A percentile compares a stretch with the other conserved stretches of the same genome.
Evolutionary conservation across 2,329 filamentous ascomycete species (phyloP).

Genomic region (Diplodia corticola): DNA sequence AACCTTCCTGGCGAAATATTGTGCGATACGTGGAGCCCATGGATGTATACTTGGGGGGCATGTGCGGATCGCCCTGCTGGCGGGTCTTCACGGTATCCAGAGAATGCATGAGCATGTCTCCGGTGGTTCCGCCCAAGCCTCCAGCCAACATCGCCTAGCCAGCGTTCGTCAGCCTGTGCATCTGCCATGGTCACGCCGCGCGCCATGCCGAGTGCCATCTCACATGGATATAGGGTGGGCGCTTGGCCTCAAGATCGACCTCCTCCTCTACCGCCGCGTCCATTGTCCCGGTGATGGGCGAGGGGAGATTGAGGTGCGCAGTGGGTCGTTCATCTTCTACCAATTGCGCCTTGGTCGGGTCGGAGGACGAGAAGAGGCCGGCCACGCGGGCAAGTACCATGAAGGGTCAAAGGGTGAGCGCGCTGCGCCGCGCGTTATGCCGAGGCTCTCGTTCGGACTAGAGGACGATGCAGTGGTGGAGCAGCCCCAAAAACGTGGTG

Average conservation of each 20-base stretch:
- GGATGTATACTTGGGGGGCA: slow-evolving; percentile 89
- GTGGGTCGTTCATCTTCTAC: slow-evolving; percentile 40
- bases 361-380: slow-evolving; percentile 46
- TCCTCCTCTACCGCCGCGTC: slow-evolving; percentile 29
- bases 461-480: not conserved
- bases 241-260: slow-evolving; percentile 44
- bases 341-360: slow-evolving; percentile 35
- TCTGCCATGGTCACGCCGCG: not conserved
- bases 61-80: slow-evolving; percentile 92
- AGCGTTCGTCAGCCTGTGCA: slow-evolving; percentile 3
- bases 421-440: slow-evolving; percentile 15
- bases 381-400: slow-evolving; percentile 54
- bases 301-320: slow-evolving; percentile 30
- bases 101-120: slow-evolving; percentile 98
- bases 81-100: slow-evolving; percentile 97
- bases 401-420: slow-evolving; percentile 30
- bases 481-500: not conserved
- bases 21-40: slow-evolving; percentile 89
- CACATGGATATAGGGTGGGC: slow-evolving; percentile 52
- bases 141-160: slow-evolving; percentile 91
- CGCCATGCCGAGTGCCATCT: slow-evolving; percentile 26
- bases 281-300: slow-evolving; percentile 26
- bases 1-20: slow-evolving; percentile 88
- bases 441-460: not conserved
- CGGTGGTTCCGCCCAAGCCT: slow-evolving; percentile 86